These are phyloP conservation scores for Trichoderma parareesei DNA, from an alignment of 495 filamentous ascomycete species.

Conservation along the genomic window DNA sequence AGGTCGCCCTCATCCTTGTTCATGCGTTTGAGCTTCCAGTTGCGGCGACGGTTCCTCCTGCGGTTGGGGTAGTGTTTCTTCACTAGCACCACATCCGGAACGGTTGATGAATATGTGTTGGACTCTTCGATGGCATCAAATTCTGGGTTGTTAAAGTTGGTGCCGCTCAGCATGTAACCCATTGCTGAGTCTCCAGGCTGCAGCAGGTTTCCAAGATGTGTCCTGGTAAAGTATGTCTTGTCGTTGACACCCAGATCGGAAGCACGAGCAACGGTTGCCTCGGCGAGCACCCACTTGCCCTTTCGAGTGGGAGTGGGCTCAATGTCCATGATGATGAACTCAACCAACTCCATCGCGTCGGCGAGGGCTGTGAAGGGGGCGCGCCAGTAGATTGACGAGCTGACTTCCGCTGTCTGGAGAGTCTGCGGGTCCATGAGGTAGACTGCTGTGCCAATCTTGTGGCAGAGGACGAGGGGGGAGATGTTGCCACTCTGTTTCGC, in stretches of 20 bases:
- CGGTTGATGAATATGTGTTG: slow-evolving; percentile 57
- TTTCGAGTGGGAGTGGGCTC: slow-evolving; percentile 66
- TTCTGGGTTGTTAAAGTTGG: slow-evolving; percentile 83
- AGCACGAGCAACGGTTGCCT: slow-evolving; percentile 78
- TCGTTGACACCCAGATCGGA: slow-evolving; percentile 86
- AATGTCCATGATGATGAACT: slow-evolving; percentile 94
- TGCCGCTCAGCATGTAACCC: slow-evolving; percentile 79
- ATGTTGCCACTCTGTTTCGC: slow-evolving; percentile 83
- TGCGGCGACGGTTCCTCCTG: slow-evolving; percentile 70
- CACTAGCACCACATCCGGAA: slow-evolving; percentile 89
- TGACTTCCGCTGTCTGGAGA: slow-evolving; percentile 81
- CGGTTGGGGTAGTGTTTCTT: slow-evolving; percentile 91
- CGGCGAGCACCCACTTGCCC: slow-evolving; percentile 75
- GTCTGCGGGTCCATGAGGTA: slow-evolving; percentile 87
- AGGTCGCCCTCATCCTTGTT: slow-evolving; percentile 77
- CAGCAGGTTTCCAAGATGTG: slow-evolving; percentile 80
- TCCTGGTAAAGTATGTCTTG: slow-evolving; percentile 75
- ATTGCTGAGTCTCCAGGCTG: slow-evolving; percentile 87
- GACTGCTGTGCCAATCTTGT: slow-evolving; percentile 79
- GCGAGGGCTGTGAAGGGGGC: slow-evolving; percentile 75
- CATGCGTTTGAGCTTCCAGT: slow-evolving; percentile 94
- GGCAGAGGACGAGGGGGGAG: slow-evolving; percentile 69
- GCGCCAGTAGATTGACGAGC: slow-evolving; percentile 76
- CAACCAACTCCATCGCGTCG: slow-evolving; percentile 74
- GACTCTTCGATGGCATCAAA: slow-evolving; percentile 72